These are phyloP conservation scores for Podosphaera fusca DNA, from an alignment of 2,329 filamentous ascomycete genomes.

Conservation along the genomic window DNA sequence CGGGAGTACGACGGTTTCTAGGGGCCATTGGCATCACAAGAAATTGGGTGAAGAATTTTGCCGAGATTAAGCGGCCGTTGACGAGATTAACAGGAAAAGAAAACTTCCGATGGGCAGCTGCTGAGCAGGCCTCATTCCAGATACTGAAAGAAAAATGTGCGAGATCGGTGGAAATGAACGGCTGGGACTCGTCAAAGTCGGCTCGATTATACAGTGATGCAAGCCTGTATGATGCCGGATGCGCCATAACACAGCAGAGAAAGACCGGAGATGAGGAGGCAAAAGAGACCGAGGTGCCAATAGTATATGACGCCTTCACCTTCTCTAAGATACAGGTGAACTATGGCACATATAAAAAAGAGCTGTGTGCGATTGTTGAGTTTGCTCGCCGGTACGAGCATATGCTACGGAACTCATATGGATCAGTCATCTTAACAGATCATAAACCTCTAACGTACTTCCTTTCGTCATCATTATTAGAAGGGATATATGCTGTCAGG, in stretches of 20 bases:
- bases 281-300: neutral
- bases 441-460: neutral
- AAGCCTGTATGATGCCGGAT: constrained; percentile 2
- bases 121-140: neutral
- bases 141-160: no score
- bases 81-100: neutral
- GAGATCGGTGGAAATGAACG: no score
- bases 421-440: no score
- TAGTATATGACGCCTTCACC: no score
- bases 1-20: neutral
- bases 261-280: neutral
- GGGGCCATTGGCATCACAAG: neutral
- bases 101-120: neutral
- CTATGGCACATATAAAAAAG: no score
- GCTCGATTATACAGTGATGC: neutral
- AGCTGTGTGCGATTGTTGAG: no score
- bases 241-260: constrained; percentile 2
- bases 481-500: neutral
- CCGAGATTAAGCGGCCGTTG: neutral
- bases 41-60: neutral
- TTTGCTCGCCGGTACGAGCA: no score
- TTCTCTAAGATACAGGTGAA: no score
- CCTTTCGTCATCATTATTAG: constrained; percentile 3
- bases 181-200: neutral
- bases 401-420: no score